phyloP scores from a whole-genome alignment of 352 stramenopile species.

The Globisporangium iwayamae region DNA sequence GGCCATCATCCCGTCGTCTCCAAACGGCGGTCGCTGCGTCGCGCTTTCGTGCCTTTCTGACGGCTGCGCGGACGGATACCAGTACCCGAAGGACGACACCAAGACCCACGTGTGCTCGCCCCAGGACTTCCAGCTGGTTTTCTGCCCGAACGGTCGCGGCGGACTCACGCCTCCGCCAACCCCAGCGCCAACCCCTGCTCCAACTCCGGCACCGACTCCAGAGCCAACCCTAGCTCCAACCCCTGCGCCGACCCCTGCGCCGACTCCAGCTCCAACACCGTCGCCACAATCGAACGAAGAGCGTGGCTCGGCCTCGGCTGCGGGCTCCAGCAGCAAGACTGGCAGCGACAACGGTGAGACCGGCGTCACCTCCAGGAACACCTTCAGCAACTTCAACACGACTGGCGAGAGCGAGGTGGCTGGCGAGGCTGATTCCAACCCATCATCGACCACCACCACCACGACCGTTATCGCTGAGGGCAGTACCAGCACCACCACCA shows the following conservation, averaged over 20 bases:
- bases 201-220: slow-evolving; percentile 29
- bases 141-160: slow-evolving; percentile 45
- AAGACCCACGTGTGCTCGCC: slow-evolving; percentile 61
- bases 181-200: slow-evolving; percentile 27
- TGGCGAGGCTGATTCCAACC: slow-evolving; percentile 2
- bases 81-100: slow-evolving; percentile 64
- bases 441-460: not conserved
- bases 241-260: slow-evolving; percentile 25
- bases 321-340: slow-evolving; percentile 7
- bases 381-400: not conserved
- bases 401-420: slow-evolving; percentile 15
- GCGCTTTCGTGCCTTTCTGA: slow-evolving; percentile 49
- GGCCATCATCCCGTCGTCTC: slow-evolving; percentile 40
- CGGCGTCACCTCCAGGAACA: slow-evolving; percentile 5
- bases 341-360: slow-evolving; percentile 16
- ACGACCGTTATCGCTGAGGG: slow-evolving; percentile 17
- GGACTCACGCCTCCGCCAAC: slow-evolving; percentile 23
- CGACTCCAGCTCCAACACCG: slow-evolving; percentile 20
- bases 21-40: slow-evolving; percentile 34
- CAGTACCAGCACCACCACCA: too few species aligned
- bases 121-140: slow-evolving; percentile 52
- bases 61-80: slow-evolving; percentile 54
- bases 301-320: slow-evolving; percentile 11
- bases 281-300: slow-evolving; percentile 19
- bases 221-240: slow-evolving; percentile 31